These are phyloP conservation scores for Microdochium bolleyi DNA, from an alignment of 2,329 filamentous ascomycete species.

Conservation along the genomic window DNA sequence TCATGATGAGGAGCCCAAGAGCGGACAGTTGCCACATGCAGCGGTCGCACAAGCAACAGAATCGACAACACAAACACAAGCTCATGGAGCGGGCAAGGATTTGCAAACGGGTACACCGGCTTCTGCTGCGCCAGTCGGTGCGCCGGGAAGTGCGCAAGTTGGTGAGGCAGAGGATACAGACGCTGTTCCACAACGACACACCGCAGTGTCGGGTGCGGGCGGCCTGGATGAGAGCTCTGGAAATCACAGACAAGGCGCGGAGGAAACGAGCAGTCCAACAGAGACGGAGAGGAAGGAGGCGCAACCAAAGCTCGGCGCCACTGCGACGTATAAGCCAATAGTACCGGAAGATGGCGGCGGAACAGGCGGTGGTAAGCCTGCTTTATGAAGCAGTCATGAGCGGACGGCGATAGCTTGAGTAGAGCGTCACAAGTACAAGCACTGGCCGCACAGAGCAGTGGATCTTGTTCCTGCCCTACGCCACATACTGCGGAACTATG, in stretches of 20 bases:
- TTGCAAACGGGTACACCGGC: not conserved
- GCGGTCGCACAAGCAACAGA: not conserved
- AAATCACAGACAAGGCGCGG: not conserved
- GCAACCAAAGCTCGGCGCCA: not conserved
- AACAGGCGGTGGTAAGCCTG: not conserved
- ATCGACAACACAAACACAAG: slow-evolving; percentile 4
- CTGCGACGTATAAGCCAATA: not conserved
- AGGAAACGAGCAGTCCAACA: not conserved
- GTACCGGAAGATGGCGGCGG: not conserved
- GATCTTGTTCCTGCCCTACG: too few species aligned
- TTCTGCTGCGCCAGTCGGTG: slow-evolving; percentile 2
- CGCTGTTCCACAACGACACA: not conserved
- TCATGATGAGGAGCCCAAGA: not conserved
- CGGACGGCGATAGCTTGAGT: too few species aligned
- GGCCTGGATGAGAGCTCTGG: not conserved
- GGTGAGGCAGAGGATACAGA: slow-evolving; percentile 4
- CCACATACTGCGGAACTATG: too few species aligned
- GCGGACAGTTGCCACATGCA: not conserved
- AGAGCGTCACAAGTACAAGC: too few species aligned
- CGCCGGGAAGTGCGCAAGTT: slow-evolving; percentile 3
- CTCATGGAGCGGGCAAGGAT: slow-evolving; percentile 5
- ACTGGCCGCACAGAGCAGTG: too few species aligned
- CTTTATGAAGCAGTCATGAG: too few species aligned
- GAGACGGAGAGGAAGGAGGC: not conserved
- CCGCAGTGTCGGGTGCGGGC: not conserved